phyloP scores from a whole-genome alignment of 2,329 filamentous ascomycete genomes.

The Verticillium nubilum region DNA sequence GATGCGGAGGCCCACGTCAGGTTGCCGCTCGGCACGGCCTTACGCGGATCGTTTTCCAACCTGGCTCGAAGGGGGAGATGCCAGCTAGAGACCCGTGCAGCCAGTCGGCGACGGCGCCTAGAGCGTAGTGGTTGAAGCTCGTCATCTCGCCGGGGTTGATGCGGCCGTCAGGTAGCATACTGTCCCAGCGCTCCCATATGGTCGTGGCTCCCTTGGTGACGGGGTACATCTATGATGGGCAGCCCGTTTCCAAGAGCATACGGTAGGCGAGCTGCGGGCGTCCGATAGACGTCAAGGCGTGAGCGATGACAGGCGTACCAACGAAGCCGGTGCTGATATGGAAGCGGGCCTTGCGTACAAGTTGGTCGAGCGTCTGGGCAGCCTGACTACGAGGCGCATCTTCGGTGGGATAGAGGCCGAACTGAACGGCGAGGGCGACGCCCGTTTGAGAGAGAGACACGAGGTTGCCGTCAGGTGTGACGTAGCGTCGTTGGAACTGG shows the following conservation, averaged over 20 bases:
- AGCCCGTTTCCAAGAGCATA: slow-evolving; percentile 28
- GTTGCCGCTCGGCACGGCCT: slow-evolving; percentile 7
- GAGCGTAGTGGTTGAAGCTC: slow-evolving; percentile 34
- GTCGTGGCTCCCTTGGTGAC: slow-evolving; percentile 29
- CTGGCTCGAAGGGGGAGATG: slow-evolving; percentile 12
- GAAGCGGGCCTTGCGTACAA: slow-evolving; percentile 7
- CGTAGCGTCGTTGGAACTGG: slow-evolving; percentile 6
- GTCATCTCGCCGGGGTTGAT: slow-evolving; percentile 35
- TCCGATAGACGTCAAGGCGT: slow-evolving; percentile 6
- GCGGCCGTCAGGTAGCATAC: slow-evolving; percentile 27
- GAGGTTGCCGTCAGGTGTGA: slow-evolving; percentile 6
- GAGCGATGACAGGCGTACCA: slow-evolving; percentile 6
- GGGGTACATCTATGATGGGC: slow-evolving; percentile 31
- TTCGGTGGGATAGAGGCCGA: slow-evolving; percentile 3
- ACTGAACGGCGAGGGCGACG: slow-evolving; percentile 6
- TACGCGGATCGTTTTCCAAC: slow-evolving; percentile 14
- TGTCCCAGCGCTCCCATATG: slow-evolving; percentile 37
- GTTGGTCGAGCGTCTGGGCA: slow-evolving; percentile 2
- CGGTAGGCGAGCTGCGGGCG: slow-evolving; percentile 22
- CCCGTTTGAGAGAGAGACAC: slow-evolving; percentile 8
- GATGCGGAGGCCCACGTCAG: slow-evolving; percentile 5
- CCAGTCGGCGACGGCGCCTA: slow-evolving; percentile 32
- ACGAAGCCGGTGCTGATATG: slow-evolving; percentile 7
- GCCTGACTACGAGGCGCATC: neutral
- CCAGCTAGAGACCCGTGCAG: slow-evolving; percentile 23